Evolutionary conservation across 2,329 filamentous ascomycete genomes (phyloP).

Genomic region (Scorias spongiosa): DNA sequence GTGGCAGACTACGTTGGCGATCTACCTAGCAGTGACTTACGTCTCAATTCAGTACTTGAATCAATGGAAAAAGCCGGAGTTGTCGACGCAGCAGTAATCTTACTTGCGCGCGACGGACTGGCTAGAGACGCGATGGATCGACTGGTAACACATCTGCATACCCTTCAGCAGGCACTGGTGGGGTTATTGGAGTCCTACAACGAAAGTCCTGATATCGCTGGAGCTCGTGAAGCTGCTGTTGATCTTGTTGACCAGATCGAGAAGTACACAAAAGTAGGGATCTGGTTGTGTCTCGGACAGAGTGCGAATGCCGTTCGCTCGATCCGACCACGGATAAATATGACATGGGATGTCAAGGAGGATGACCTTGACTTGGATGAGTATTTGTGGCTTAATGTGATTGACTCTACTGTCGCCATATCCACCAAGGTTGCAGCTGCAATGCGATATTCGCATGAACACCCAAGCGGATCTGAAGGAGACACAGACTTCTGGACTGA

Average conservation of each 20-base stretch:
- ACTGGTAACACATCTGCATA: conserved; percentile 64
- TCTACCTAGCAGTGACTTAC: conserved; percentile 62
- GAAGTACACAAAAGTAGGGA: conserved; percentile 83
- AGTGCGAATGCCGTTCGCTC: conserved; percentile 39
- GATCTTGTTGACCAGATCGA: conserved; percentile 65
- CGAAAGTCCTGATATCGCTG: conserved; percentile 40
- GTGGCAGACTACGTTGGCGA: conserved; percentile 73
- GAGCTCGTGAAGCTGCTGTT: conserved; percentile 50
- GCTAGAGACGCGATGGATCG: conserved; percentile 70
- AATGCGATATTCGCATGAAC: conserved; percentile 13
- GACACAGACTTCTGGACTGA: conserved; percentile 34
- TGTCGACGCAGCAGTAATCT: conserved; percentile 79
- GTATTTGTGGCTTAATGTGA: conserved; percentile 49
- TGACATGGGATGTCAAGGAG: conserved; percentile 34
- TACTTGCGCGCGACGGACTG: conserved; percentile 81
- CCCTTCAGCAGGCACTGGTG: conserved; percentile 61
- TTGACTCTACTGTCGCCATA: conserved; percentile 45
- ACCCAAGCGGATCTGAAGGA: conserved; percentile 14
- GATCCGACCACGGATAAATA: conserved; percentile 20
- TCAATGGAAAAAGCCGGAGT: conserved; percentile 80
- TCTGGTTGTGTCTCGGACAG: conserved; percentile 87
- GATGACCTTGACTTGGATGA: conserved; percentile 46
- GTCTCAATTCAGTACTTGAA: conserved; percentile 66
- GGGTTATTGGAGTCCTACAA: conserved; percentile 52
- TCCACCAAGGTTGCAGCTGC: conserved; percentile 26